Evolutionary conservation across 192 early-diverging fungal species (phyloP).

Genomic region (Rhizophagus clarus): DNA sequence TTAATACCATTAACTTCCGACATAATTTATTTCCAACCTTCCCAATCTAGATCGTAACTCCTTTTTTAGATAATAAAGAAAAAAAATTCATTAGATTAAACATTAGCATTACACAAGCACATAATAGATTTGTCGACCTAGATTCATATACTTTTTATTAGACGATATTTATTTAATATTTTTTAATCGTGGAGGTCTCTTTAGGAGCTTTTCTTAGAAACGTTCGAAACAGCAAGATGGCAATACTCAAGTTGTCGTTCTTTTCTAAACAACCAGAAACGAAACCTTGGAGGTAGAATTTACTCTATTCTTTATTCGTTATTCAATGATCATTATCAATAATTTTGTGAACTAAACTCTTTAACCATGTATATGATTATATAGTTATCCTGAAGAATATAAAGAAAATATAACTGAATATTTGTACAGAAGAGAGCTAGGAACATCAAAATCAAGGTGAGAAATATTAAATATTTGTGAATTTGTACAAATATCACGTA

Average conservation of each 20-base stretch:
- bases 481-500: background rate
- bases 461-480: background rate
- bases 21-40: background rate
- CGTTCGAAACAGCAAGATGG: slow-evolving; percentile 20
- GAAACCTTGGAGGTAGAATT: slow-evolving; percentile 18
- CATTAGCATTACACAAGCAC: too few relatives aligned
- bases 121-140: background rate
- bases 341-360: background rate
- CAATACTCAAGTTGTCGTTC: slow-evolving; percentile 7
- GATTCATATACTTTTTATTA: background rate
- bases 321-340: background rate
- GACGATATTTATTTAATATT: background rate
- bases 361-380: background rate
- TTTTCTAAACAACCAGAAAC: slow-evolving; percentile 20
- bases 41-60: background rate
- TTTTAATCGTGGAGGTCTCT: slow-evolving; percentile 5
- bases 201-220: slow-evolving; percentile 9
- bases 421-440: slow-evolving; percentile 15
- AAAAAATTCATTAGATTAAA: too few relatives aligned
- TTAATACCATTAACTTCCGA: background rate
- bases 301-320: too few relatives aligned
- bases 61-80: background rate
- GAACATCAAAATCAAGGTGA: background rate
- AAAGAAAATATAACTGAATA: background rate
- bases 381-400: slow-evolving; percentile 6